Percentiles rank a stretch among this genome's conserved stretches.
Conservation (phyloP, 768 basidiomycete genomes). For the Auriscalpium orientale region DNA sequence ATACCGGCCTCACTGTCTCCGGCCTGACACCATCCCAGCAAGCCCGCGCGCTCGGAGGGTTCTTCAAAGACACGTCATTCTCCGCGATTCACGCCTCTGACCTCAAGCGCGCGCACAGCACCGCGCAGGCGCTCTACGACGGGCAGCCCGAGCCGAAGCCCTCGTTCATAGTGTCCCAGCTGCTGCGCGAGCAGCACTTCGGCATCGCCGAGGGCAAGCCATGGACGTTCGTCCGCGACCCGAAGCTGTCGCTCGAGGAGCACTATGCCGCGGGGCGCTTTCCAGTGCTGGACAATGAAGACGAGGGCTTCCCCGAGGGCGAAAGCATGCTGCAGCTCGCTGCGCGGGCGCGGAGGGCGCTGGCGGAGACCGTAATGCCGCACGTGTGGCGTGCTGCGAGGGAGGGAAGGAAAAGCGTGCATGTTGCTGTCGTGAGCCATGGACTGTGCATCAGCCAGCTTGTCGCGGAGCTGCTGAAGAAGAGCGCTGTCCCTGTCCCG, state of each 20-base stretch:
- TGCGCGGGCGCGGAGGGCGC: constrained; percentile 40
- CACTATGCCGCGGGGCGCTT: constrained; percentile 48
- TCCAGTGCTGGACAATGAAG: constrained; percentile 38
- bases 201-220: constrained; percentile 63
- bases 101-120: constrained; percentile 55
- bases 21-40: constrained; percentile 15
- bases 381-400: constrained; percentile 40
- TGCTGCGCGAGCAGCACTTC: constrained; percentile 63
- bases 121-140: constrained; percentile 48
- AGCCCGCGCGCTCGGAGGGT: constrained; percentile 40
- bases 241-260: constrained; percentile 26
- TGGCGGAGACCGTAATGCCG: constrained; percentile 48
- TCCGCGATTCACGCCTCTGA: constrained; percentile 58
- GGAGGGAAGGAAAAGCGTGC: constrained; percentile 32
- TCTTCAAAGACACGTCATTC: constrained; percentile 41
- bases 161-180: constrained; percentile 37
- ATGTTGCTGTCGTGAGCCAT: constrained; percentile 69
- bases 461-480: constrained; percentile 41
- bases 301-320: constrained; percentile 58
- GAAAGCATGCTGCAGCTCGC: constrained; percentile 63
- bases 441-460: constrained; percentile 56
- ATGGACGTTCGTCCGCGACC: constrained; percentile 27
- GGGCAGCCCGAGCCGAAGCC: constrained; percentile 41
- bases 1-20: neutral
- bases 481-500: constrained; percentile 28